Evolutionary conservation across 2,329 filamentous ascomycete genomes (phyloP), one percentile per base, ranked within the genome.

Genomic region (Ascochyta lentis): DNA sequence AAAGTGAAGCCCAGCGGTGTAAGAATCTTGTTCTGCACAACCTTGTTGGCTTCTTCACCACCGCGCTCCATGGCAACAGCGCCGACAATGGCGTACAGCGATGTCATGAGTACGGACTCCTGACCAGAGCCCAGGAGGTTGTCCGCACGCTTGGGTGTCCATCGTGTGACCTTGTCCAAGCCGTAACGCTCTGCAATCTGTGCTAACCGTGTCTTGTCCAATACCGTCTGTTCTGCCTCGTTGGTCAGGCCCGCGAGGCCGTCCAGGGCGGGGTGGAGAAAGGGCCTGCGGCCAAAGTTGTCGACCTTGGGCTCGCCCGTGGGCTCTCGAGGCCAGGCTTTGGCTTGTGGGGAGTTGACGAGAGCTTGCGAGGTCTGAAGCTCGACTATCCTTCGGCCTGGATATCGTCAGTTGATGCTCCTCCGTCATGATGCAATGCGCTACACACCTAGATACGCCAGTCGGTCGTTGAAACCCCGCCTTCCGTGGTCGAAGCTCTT

Each of bases 401-500:
- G 35, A 24, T 24, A 22, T 12, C 22, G 57, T 72, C 64, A 70
- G 61, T 33, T 33, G 22, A 3, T 13, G 49, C 31, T 4, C 27
- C 37, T 23, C 33, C n/a, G 22, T 29, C n/a, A 24, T 12, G 10
- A 15, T 26, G 5, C 35, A 23, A 34, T n/a, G 33, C 44, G 33
- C 46, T 52, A 70, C 80, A 56, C 84, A 96, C 92, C 94, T 49
- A 96, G 80, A 71, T 91, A 92, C n/a, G 92, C 91, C 76, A 99
- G 80, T 60, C 91, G 86, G 70, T 97, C 94, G 75, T 99, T 99
- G 79, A 94, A 96, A 1, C 94, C 94, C 81, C 93, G 88, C 70
- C 92, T 84, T 48, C 93, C 95, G 72, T 98, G 92, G 74, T 99
- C 94, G 72, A 96, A 98, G 78, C 92, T 97, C 85, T 98, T 98